A percentile compares a stretch with the other conserved stretches of the same genome.
Evolutionary conservation across 164 flowering plant species (phyloP).

Genomic region (Annona cherimola): DNA sequence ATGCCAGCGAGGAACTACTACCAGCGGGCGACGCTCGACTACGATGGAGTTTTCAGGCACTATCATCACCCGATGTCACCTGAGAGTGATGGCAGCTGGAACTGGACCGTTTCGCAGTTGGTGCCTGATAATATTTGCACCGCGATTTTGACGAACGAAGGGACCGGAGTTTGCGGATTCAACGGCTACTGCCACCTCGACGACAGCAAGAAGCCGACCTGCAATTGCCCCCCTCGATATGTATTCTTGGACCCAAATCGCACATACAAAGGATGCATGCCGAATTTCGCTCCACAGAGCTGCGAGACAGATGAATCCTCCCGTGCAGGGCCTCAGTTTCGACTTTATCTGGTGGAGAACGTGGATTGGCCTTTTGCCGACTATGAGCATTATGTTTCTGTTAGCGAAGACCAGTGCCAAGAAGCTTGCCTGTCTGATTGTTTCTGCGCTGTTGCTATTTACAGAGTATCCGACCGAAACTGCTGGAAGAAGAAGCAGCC

Average conservation of each 20-base stretch:
- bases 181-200: constrained; percentile 37
- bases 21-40: constrained; percentile 33
- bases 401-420: constrained; percentile 31
- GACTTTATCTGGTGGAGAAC: constrained; percentile 5
- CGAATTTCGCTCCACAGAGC: constrained; percentile 1
- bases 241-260: constrained; percentile 3
- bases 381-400: constrained; percentile 12
- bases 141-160: background rate
- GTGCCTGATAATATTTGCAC: constrained; percentile 8
- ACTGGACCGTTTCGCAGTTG: background rate
- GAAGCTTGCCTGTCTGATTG: constrained; percentile 45
- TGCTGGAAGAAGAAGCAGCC: constrained; percentile 26
- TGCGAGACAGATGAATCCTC: background rate
- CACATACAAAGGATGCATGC: background rate
- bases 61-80: constrained; percentile 24
- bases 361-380: constrained; percentile 43
- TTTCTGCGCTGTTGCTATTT: constrained; percentile 42
- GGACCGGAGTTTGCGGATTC: constrained; percentile 41
- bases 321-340: background rate
- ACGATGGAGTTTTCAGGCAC: constrained; percentile 40
- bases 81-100: background rate
- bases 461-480: background rate
- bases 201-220: constrained; percentile 15
- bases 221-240: constrained; percentile 34
- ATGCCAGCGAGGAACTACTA: constrained; percentile 14